Evolutionary conservation across 2,329 filamentous ascomycete genomes (phyloP).

Genomic region (Ophiocordyceps sinensis): DNA sequence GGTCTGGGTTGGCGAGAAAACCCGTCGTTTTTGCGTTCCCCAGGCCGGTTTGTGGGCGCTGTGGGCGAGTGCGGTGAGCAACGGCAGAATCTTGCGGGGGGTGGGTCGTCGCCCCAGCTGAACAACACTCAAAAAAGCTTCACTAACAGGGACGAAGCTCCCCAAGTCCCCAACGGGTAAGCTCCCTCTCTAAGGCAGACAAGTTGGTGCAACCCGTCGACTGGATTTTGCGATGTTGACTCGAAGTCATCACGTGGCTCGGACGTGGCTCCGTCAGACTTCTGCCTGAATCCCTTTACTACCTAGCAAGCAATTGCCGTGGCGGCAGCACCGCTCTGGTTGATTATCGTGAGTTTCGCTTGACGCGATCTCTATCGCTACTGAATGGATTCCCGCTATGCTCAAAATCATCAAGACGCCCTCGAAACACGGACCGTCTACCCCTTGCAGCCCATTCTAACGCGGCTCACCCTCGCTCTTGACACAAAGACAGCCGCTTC

Average conservation of each 20-base stretch:
- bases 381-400: too few species aligned
- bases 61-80: slow-evolving; percentile 24
- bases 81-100: slow-evolving; percentile 18
- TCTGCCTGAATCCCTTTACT: neutral
- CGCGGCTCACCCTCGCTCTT: neutral
- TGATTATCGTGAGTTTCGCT: neutral
- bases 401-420: neutral
- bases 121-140: too few species aligned
- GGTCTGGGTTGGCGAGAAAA: slow-evolving; percentile 21
- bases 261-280: neutral
- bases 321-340: neutral
- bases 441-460: neutral
- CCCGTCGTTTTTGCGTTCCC: slow-evolving; percentile 24
- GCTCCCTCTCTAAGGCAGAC: too few species aligned
- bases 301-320: neutral
- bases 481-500: neutral
- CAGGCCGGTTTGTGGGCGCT: slow-evolving; percentile 28
- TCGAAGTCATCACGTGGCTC: too few species aligned
- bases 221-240: too few species aligned
- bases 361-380: neutral
- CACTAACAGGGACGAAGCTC: too few species aligned
- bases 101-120: too few species aligned
- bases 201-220: too few species aligned
- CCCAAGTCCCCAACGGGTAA: too few species aligned
- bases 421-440: neutral